Evolutionary conservation across 2,329 filamentous ascomycete species (phyloP).

Genomic region (Microsporum canis): DNA sequence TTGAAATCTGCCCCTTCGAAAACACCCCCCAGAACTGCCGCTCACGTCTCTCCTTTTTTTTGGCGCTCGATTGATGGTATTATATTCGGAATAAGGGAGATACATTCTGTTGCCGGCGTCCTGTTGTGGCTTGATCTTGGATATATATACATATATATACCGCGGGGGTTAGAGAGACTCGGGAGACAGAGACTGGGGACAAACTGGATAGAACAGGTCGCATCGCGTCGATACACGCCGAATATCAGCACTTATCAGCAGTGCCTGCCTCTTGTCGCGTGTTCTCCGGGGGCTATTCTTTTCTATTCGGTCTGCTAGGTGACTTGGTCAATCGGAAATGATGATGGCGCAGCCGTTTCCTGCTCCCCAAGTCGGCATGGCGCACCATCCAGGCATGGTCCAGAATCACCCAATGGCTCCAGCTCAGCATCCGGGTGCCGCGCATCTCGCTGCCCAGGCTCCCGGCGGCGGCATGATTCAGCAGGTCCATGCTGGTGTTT

Average conservation of each 20-base stretch:
- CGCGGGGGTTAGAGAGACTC: no score
- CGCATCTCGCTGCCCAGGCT: slow-evolving; percentile 39
- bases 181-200: no score
- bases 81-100: no score
- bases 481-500: slow-evolving; percentile 51
- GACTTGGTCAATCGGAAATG: slow-evolving; percentile 36
- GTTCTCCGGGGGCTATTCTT: not conserved
- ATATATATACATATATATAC: no score
- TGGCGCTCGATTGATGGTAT: not conserved
- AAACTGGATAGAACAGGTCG: no score
- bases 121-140: no score
- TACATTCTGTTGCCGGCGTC: no score
- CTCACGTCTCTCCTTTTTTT: not conserved
- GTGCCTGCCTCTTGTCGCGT: not conserved
- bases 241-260: not conserved
- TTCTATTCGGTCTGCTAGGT: not conserved
- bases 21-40: not conserved
- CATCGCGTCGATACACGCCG: not conserved
- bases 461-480: slow-evolving; percentile 41
- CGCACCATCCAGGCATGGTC: slow-evolving; percentile 45
- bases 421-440: slow-evolving; percentile 46
- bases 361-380: slow-evolving; percentile 48
- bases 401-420: slow-evolving; percentile 51
- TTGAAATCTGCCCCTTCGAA: not conserved
- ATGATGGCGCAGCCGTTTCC: slow-evolving; percentile 47